These are phyloP conservation scores for Claviceps capensis DNA, from an alignment of 2,329 filamentous ascomycete species.

Conservation along the genomic window DNA sequence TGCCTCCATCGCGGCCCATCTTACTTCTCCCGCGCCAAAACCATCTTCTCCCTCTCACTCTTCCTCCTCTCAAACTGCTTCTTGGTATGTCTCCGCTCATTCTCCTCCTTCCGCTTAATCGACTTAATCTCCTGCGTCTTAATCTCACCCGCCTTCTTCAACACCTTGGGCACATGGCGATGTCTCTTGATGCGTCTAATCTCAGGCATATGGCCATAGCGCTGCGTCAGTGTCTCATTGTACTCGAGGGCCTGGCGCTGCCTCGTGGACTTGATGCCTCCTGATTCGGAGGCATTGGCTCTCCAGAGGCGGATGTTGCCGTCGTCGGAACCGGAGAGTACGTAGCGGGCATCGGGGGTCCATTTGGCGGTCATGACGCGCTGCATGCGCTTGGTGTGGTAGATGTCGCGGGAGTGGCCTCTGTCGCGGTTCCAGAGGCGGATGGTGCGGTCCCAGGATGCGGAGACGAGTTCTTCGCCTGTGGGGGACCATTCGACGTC, in stretches of 20 bases:
- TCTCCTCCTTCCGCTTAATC: constrained; percentile 86
- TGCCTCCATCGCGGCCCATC: neutral
- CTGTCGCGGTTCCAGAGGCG: constrained; percentile 69
- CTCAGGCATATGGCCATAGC: constrained; percentile 94
- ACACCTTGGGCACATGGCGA: constrained; percentile 77
- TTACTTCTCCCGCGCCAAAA: constrained; percentile 53
- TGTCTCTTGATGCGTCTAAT: constrained; percentile 82
- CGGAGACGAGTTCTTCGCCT: constrained; percentile 82
- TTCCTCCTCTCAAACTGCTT: constrained; percentile 63
- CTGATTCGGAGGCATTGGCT: constrained; percentile 67
- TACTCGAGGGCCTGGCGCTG: constrained; percentile 87
- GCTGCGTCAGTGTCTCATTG: constrained; percentile 67
- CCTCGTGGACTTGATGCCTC: constrained; percentile 71
- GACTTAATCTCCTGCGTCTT: constrained; percentile 79
- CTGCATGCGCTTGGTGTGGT: constrained; percentile 97
- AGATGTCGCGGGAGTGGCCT: constrained; percentile 82
- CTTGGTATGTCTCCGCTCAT: constrained; percentile 80
- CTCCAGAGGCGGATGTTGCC: constrained; percentile 84
- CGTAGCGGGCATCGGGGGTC: constrained; percentile 79
- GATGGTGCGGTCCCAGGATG: constrained; percentile 73
- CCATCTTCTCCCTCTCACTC: constrained; percentile 85
- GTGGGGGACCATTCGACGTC: constrained; percentile 93
- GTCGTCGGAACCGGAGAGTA: constrained; percentile 85
- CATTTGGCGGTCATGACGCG: constrained; percentile 75
- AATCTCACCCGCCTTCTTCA: constrained; percentile 94